A percentile compares a stretch with the other conserved stretches of the same genome.
Evolutionary conservation across 805 yeast genomes (phyloP).

Genomic region (Saccharomyces paradoxus): DNA sequence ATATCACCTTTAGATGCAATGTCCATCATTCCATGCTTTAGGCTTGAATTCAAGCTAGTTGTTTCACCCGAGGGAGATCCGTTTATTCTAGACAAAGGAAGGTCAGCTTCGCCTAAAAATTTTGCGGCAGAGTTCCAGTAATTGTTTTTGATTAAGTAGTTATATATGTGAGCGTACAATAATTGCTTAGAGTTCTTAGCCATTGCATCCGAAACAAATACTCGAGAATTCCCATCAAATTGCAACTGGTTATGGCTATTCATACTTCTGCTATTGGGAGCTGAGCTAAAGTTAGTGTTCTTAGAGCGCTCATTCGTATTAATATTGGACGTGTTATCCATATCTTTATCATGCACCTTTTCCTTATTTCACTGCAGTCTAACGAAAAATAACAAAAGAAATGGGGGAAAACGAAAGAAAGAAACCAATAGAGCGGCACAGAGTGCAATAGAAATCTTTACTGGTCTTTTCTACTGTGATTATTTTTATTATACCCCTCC

Average conservation of each 20-base stretch:
- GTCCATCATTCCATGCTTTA: slow-evolving; percentile 6
- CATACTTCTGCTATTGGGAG: neutral
- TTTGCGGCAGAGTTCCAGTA: slow-evolving; percentile 43
- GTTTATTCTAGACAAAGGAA: slow-evolving; percentile 27
- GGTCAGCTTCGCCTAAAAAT: slow-evolving; percentile 39
- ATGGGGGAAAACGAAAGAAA: neutral
- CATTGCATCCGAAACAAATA: slow-evolving; percentile 36
- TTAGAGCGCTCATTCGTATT: neutral
- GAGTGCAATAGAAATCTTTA: neutral
- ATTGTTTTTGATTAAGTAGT: slow-evolving; percentile 41
- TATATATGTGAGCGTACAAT: slow-evolving; percentile 44
- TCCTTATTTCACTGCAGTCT: neutral
- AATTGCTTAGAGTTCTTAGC: slow-evolving; percentile 44
- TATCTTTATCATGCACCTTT: neutral
- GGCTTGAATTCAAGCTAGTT: slow-evolving; percentile 2
- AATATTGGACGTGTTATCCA: neutral
- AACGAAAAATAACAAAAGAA: neutral
- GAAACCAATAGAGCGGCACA: neutral
- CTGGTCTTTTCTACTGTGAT: neutral
- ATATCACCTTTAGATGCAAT: neutral
- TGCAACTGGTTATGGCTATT: neutral
- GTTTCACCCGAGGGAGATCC: neutral
- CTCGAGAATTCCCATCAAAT: neutral
- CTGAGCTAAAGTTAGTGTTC: neutral
- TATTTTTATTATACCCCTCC: neutral